Conservation (phyloP, 805 yeast species). For the Yarrowia yakushimensis region DNA sequence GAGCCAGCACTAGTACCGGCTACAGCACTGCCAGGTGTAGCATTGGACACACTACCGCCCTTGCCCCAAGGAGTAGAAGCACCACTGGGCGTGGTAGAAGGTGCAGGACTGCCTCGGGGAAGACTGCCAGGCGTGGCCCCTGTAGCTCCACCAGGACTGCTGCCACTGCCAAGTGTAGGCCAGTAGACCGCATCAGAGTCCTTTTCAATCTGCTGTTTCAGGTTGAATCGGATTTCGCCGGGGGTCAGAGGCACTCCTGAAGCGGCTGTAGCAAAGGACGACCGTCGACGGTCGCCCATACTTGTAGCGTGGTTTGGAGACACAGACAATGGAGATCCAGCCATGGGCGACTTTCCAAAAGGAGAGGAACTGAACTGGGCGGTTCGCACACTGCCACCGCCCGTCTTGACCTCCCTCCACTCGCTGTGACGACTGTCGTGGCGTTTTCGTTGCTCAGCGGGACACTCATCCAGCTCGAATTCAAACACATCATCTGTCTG, state of each 20-base stretch:
- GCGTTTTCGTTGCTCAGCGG: background rate
- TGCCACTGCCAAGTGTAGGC: conserved; percentile 4
- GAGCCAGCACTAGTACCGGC: background rate
- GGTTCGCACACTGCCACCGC: background rate
- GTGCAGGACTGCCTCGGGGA: background rate
- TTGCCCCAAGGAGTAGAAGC: background rate
- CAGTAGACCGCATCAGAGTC: conserved; percentile 10
- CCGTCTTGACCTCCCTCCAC: background rate
- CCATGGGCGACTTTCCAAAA: background rate
- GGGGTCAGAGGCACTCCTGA: conserved; percentile 1
- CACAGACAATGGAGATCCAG: background rate
- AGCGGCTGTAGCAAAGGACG: conserved; percentile 11
- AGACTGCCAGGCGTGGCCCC: background rate
- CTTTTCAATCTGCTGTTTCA: background rate
- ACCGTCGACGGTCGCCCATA: background rate
- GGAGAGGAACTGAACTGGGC: conserved; percentile 1
- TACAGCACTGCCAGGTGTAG: background rate
- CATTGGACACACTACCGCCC: background rate
- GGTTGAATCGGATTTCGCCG: background rate
- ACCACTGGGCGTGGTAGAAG: background rate
- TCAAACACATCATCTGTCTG: conserved; percentile 25
- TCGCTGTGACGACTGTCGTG: conserved; percentile 2
- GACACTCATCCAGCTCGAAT: conserved; percentile 25
- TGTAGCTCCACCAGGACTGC: background rate
- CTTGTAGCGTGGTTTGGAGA: background rate